phyloP scores from a whole-genome alignment of 352 stramenopile genomes.

The Nothophytophthora sp. region DNA sequence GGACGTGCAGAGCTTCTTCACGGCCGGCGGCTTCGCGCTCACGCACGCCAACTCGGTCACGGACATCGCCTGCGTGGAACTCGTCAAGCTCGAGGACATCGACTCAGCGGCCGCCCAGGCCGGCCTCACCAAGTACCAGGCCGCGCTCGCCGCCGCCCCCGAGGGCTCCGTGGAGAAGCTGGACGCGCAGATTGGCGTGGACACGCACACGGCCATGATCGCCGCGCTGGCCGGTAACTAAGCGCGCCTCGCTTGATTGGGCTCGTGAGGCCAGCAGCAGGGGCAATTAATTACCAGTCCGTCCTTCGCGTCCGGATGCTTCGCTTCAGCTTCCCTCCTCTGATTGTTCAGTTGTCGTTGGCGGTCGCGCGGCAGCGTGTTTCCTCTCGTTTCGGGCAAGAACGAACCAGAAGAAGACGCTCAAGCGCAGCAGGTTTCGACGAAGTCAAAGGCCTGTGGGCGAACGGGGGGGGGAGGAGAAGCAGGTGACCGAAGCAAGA shows the following conservation, averaged over 20 bases:
- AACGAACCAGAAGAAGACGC: no score
- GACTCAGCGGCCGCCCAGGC: constrained; percentile 88
- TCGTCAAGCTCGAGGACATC: constrained; percentile 97
- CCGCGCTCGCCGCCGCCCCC: constrained; percentile 71
- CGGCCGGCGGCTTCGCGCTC: constrained; percentile 96
- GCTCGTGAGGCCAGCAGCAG: constrained; percentile 1
- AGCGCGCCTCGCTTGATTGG: background rate
- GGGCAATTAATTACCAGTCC: constrained; percentile 39
- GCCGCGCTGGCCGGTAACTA: constrained; percentile 81
- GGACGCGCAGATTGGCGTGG: constrained; percentile 96
- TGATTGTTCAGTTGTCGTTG: background rate
- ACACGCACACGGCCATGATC: constrained; percentile 94
- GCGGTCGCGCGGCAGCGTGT: background rate
- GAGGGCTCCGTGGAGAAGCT: constrained; percentile 91
- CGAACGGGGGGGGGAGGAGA: no score
- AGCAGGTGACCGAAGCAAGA: no score
- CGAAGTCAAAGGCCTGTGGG: no score
- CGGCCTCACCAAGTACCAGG: constrained; percentile 93
- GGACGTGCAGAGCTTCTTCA: constrained; percentile 97
- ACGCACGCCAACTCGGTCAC: constrained; percentile 96
- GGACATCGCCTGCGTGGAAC: constrained; percentile 97
- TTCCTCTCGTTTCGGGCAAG: no score
- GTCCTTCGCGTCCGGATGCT: constrained; percentile 15
- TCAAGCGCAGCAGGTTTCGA: no score
- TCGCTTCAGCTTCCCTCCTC: constrained; percentile 14